Conservation (phyloP, 2,329 filamentous ascomycete species). For the Diplodia mutila region DNA sequence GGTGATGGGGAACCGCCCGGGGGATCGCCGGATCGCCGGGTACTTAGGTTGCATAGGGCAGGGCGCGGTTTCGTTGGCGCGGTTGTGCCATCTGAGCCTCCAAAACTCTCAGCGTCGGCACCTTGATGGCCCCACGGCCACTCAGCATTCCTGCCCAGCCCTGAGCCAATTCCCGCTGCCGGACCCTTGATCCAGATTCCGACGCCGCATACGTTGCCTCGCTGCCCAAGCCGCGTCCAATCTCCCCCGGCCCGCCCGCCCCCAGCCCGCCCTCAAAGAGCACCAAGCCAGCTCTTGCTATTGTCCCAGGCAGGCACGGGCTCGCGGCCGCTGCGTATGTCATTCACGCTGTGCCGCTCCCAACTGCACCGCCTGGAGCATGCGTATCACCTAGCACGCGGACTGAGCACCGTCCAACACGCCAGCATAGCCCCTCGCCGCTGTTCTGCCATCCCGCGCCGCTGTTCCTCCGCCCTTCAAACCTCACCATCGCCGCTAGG, state of each 20-base stretch:
- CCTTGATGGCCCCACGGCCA: slow-evolving; percentile 14
- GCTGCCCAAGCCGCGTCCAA: background rate
- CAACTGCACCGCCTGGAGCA: slow-evolving; percentile 10
- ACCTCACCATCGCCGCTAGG: slow-evolving; percentile 4
- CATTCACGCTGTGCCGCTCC: background rate
- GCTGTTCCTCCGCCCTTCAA: slow-evolving; percentile 2
- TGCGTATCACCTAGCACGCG: slow-evolving; percentile 16
- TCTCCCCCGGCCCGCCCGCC: background rate
- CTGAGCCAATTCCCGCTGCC: slow-evolving; percentile 9
- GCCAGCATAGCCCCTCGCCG: slow-evolving; percentile 2
- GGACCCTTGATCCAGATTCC: slow-evolving; percentile 5
- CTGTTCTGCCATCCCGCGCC: background rate
- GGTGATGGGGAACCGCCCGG: background rate
- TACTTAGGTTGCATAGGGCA: background rate
- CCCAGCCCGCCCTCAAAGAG: slow-evolving; percentile 5
- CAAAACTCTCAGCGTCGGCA: slow-evolving; percentile 9
- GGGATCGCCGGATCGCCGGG: slow-evolving; percentile 17
- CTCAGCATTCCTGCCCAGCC: slow-evolving; percentile 18
- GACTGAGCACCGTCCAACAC: background rate
- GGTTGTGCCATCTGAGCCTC: background rate
- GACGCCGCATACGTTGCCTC: slow-evolving; percentile 3
- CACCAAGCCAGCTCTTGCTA: background rate
- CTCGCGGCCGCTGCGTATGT: slow-evolving; percentile 17
- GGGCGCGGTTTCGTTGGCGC: background rate
- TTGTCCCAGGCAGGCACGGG: slow-evolving; percentile 12